Conservation (phyloP, 2,329 filamentous ascomycete genomes). For the Pochonia chlamydosporia region DNA sequence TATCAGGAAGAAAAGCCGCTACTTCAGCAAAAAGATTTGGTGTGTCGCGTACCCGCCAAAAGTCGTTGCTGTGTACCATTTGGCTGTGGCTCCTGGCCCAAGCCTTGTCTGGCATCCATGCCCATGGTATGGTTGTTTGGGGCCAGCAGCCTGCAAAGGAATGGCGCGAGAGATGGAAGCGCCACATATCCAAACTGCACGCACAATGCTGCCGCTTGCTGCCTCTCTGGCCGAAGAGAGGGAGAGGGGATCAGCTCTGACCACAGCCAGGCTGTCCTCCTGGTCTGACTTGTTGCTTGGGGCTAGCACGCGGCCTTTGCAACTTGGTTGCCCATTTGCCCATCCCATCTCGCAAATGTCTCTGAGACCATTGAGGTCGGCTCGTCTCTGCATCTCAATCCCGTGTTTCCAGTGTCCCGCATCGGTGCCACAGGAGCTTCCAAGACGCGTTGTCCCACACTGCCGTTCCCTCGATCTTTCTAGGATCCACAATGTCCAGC, state of each 20-base stretch:
- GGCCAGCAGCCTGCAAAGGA: conserved; percentile 4
- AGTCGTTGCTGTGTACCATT: conserved; percentile 27
- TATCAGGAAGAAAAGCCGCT: conserved; percentile 27
- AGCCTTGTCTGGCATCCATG: conserved; percentile 1
- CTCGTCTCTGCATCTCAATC: neutral
- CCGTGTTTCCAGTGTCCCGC: neutral
- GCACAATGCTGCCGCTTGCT: neutral
- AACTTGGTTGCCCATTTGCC: neutral
- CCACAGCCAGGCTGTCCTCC: neutral
- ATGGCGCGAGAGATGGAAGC: conserved; percentile 7
- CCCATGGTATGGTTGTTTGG: too few species aligned
- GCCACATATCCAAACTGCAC: conserved; percentile 2
- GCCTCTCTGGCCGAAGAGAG: neutral
- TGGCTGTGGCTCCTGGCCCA: neutral
- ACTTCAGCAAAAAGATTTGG: conserved; percentile 27
- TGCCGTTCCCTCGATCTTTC: neutral
- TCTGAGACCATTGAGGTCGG: neutral
- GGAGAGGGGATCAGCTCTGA: too few species aligned
- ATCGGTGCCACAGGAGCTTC: neutral
- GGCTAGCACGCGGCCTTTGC: too few species aligned
- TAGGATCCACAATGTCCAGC: too few species aligned
- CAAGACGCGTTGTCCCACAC: neutral
- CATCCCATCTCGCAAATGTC: too few species aligned
- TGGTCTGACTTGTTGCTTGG: neutral
- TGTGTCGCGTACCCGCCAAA: conserved; percentile 31